phyloP scores from a whole-genome alignment of 2,329 filamentous ascomycete species.

The Exserohilum turcica region DNA sequence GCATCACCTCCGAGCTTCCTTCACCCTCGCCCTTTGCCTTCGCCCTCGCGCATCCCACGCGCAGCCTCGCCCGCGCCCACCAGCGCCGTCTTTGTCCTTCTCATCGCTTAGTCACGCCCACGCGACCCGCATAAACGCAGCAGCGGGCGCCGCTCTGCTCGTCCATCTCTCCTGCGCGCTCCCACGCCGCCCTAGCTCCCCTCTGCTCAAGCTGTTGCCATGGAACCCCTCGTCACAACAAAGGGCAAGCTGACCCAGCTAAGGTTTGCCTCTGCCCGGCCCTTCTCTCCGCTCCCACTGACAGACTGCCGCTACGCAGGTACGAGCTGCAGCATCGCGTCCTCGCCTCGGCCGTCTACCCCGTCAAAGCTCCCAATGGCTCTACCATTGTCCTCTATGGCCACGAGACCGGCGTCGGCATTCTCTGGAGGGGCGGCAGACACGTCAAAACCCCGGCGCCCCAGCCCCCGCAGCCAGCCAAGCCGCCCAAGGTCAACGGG shows the following conservation, averaged over 20 bases:
- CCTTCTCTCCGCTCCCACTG: neutral
- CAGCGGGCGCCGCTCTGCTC: neutral
- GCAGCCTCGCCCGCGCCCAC: neutral
- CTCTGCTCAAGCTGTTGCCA: conserved; percentile 48
- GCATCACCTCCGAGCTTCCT: conserved; percentile 21
- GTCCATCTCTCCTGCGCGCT: neutral
- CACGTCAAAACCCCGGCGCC: conserved; percentile 48
- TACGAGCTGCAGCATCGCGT: conserved; percentile 65
- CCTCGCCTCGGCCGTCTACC: conserved; percentile 62
- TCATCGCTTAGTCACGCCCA: neutral
- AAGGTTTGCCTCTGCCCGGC: conserved; percentile 21
- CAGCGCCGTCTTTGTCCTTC: neutral
- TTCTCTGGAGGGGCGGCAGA: conserved; percentile 66
- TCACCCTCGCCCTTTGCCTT: conserved; percentile 4
- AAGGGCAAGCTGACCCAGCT: conserved; percentile 43
- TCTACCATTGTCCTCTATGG: conserved; percentile 66
- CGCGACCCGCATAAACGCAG: neutral
- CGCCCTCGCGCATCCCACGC: neutral
- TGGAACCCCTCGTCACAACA: conserved; percentile 71
- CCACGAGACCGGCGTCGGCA: conserved; percentile 61
- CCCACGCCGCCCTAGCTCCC: neutral
- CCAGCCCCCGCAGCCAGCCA: conserved; percentile 35
- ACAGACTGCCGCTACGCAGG: conserved; percentile 45
- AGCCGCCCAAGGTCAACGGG: conserved; percentile 50
- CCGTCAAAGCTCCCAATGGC: conserved; percentile 63